Percentiles rank a stretch among this genome's conserved stretches.
These are phyloP conservation scores for Capillidium heterosporum DNA, from an alignment of 371 early-diverging fungal genomes.

Conservation along the genomic window DNA sequence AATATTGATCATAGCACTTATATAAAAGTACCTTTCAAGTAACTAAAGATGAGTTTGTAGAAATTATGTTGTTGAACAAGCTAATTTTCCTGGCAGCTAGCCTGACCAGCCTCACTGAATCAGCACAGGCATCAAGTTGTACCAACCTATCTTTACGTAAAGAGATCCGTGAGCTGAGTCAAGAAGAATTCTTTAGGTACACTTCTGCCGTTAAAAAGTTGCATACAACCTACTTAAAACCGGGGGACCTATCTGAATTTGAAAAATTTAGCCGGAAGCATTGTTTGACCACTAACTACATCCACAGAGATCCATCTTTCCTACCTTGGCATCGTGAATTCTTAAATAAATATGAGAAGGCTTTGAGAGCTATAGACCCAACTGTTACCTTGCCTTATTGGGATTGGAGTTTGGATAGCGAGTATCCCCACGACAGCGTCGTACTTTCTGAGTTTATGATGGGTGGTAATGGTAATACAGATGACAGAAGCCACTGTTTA, in stretches of 20 bases:
- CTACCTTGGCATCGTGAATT: constrained; percentile 2
- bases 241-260: not conserved
- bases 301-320: not conserved
- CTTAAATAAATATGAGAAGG: not conserved
- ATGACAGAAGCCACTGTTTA: not conserved
- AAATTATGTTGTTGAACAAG: too few relatives aligned
- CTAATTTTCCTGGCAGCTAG: too few relatives aligned
- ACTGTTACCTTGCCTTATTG: not conserved
- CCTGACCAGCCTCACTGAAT: too few relatives aligned
- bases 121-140: too few relatives aligned
- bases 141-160: not conserved
- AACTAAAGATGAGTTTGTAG: too few relatives aligned
- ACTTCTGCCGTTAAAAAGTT: not conserved
- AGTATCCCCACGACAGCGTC: not conserved
- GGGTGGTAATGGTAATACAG: not conserved
- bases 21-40: too few relatives aligned
- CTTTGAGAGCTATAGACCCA: not conserved
- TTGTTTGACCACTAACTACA: not conserved
- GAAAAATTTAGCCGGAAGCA: not conserved
- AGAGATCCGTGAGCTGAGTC: not conserved
- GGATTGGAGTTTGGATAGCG: not conserved
- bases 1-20: too few relatives aligned
- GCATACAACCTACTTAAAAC: not conserved
- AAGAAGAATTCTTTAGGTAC: not conserved
- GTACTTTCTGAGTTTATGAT: not conserved